phyloP scores from a whole-genome alignment of 2,329 filamentous ascomycete species.

The Sclerotinia sclerotiorum region DNA sequence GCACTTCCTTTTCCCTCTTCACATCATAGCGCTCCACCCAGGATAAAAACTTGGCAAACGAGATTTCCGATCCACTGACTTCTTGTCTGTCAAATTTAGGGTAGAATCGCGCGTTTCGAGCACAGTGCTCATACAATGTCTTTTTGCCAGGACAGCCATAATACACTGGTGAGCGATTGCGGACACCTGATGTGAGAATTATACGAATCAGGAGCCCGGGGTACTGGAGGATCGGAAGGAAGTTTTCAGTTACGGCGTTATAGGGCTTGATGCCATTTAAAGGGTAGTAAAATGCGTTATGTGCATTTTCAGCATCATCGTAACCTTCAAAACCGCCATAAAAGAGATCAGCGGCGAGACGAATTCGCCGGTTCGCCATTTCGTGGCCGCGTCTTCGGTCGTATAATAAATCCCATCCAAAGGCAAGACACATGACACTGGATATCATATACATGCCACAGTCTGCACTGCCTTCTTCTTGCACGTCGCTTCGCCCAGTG shows the following conservation, averaged over 20 bases:
- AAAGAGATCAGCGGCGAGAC: background rate
- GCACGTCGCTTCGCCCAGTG: constrained; percentile 2
- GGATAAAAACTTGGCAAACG: background rate
- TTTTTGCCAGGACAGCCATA: constrained; percentile 12
- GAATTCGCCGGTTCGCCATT: background rate
- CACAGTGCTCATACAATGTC: background rate
- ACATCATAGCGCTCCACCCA: constrained; percentile 2
- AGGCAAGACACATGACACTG: constrained; percentile 17
- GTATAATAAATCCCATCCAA: constrained; percentile 9
- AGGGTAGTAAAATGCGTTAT: constrained; percentile 16
- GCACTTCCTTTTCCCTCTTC: background rate
- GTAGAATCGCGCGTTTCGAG: constrained; percentile 12
- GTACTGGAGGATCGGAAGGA: background rate
- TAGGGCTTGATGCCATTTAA: background rate
- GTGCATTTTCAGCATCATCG: background rate
- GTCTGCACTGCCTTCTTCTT: background rate
- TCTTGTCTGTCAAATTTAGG: background rate
- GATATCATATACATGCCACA: constrained; percentile 9
- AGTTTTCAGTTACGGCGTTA: background rate
- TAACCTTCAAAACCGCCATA: constrained; percentile 1
- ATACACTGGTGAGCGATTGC: constrained; percentile 9
- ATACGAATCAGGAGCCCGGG: constrained; percentile 1
- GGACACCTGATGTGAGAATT: background rate
- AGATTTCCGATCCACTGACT: background rate
- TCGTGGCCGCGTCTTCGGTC: background rate